A percentile compares a stretch with the other conserved stretches of the same genome.
These are phyloP conservation scores for Inga leiocalycina DNA, from an alignment of 306 rosid species.

Conservation along the genomic window DNA sequence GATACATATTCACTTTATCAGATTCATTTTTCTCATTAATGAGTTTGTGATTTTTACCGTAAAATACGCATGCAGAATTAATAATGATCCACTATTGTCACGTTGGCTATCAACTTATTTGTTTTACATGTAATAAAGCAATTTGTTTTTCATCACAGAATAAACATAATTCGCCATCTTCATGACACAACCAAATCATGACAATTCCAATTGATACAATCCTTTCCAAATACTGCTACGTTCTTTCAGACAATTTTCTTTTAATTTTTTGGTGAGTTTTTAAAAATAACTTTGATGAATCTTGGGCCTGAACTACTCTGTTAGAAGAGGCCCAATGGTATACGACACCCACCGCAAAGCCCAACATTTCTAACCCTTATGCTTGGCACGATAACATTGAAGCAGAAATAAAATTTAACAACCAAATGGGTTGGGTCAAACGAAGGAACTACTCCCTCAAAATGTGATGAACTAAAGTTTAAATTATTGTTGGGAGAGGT, in stretches of 20 bases:
- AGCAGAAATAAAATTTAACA: neutral
- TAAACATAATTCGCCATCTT: no score
- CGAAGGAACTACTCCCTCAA: no score
- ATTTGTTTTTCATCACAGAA: no score
- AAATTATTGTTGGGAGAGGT: rapidly evolving
- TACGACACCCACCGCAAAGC: neutral
- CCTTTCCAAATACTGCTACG: neutral
- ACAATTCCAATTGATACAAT: neutral
- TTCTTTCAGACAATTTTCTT: neutral
- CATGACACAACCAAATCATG: neutral
- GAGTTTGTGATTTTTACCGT: no score
- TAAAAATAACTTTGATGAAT: neutral
- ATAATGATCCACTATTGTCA: no score
- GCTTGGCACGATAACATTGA: neutral
- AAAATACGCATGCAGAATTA: no score
- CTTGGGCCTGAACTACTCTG: neutral
- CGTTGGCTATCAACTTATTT: neutral
- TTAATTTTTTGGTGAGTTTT: no score
- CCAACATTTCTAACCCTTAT: neutral
- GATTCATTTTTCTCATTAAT: no score
- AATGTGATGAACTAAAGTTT: no score
- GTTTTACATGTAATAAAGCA: no score
- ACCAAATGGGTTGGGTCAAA: no score
- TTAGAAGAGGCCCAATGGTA: neutral
- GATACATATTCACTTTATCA: neutral